Evolutionary conservation across 2,329 filamentous ascomycete species (phyloP).

Genomic region (Hypoxylon sp.): DNA sequence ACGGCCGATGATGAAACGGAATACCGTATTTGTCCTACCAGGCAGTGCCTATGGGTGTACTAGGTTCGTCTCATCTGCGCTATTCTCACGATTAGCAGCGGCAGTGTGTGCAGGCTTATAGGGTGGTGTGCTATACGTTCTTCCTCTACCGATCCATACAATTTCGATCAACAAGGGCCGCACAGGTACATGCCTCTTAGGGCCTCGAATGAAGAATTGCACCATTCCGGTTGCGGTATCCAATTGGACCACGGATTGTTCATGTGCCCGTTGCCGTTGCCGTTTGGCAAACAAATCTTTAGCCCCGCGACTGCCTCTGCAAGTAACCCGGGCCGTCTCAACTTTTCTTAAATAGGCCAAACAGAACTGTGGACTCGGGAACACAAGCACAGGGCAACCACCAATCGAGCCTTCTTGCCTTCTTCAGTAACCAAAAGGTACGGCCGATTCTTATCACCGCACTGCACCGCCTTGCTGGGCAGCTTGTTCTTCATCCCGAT

Average conservation of each 20-base stretch:
- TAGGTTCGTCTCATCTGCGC: background rate
- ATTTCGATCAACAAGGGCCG: background rate
- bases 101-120: background rate
- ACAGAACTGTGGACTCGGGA: conserved; percentile 11
- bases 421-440: background rate
- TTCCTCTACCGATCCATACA: conserved; percentile 23
- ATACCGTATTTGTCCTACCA: background rate
- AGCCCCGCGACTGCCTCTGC: conserved; percentile 18
- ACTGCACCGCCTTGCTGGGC: background rate
- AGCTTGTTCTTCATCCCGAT: background rate
- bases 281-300: conserved; percentile 32
- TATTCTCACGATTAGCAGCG: background rate
- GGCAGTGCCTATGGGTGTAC: background rate
- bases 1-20: background rate
- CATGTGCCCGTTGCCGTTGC: conserved; percentile 16
- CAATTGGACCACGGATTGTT: conserved; percentile 27
- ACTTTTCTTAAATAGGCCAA: conserved; percentile 15
- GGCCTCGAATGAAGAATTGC: conserved; percentile 10
- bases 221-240: background rate
- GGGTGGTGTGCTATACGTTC: background rate
- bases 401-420: background rate
- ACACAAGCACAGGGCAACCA: background rate
- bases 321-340: conserved; percentile 17
- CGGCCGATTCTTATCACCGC: background rate
- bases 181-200: background rate